Evolutionary conservation across 164 flowering plant genomes (phyloP).

Genomic region (Dillenia suffruticosa): DNA sequence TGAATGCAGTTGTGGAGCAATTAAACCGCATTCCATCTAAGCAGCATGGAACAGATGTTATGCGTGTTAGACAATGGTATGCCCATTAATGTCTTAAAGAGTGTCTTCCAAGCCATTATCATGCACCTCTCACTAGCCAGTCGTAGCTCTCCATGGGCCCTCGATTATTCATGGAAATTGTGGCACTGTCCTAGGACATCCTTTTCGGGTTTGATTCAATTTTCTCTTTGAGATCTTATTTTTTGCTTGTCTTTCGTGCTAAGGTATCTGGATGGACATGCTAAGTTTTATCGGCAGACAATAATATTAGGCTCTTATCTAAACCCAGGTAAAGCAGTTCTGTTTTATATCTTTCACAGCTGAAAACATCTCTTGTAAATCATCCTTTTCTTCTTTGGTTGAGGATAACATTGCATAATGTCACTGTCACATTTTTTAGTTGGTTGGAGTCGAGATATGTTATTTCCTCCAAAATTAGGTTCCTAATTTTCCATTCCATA

Average conservation of each 20-base stretch:
- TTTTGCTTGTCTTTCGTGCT: constrained; percentile 3
- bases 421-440: no score
- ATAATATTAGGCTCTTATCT: constrained; percentile 61
- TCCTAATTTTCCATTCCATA: no score
- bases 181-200: no score
- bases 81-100: constrained; percentile 1
- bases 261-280: constrained; percentile 83
- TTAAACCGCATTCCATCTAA: constrained; percentile 67
- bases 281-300: constrained; percentile 78
- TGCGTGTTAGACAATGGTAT: constrained; percentile 89
- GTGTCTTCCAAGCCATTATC: no score
- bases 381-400: neutral
- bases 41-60: constrained; percentile 77
- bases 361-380: neutral
- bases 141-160: no score
- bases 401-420: neutral
- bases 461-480: no score
- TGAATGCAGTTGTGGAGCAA: constrained; percentile 53
- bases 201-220: no score
- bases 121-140: no score
- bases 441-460: no score
- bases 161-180: no score
- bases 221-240: neutral
- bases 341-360: neutral
- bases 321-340: constrained; percentile 61